Evolutionary conservation across 345 rosid species (phyloP), one percentile per base, ranked within the genome.

Genomic region (Passiflora organensis): DNA sequence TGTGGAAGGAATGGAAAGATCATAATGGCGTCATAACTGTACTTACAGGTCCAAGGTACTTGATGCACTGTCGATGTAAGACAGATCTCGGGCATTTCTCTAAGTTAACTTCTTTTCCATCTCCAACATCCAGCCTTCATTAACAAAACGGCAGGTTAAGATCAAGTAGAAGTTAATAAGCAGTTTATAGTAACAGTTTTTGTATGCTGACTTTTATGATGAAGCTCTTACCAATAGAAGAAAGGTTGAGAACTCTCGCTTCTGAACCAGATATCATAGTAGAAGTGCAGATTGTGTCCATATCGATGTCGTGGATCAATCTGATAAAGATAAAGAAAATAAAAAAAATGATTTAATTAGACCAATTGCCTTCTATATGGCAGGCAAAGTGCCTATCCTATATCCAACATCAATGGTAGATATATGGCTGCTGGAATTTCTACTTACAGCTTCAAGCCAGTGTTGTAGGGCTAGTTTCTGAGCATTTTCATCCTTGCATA

Each of bases 391-490:
- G 11, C 24, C 50, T 10, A 6, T 8, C 9, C 13, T 46, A 17
- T 20, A n/a, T 18, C 23, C 20, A 32, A 41, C 46, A 50, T 13
- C 10, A 5, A 10, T 17, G 19, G 0, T 47, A 37, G 43, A 42
- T n/a, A n/a, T n/a, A n/a, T n/a, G n/a, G n/a, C n/a, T n/a, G n/a
- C n/a, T n/a, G n/a, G n/a, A n/a, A n/a, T n/a, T n/a, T n/a, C n/a
- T n/a, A 73, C 96, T 77, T 76, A 89, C 96, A 64, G 99, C 96
- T 81, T 93, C 99, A 38, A 93, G 89, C 95, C 99, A 93, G 44
- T 91, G 99, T 50, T 84, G 89, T 46, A 91, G 64, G 49, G 96
- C 95, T 48, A 91, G 67, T 68, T 86, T 82, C 60, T 82, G 91
- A 34, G 96, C 99, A 58, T 93, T 93, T 28, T 86, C 95, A 53